Conservation (phyloP, 208 protist genomes). For the Acanthamoeba healyi region DNA sequence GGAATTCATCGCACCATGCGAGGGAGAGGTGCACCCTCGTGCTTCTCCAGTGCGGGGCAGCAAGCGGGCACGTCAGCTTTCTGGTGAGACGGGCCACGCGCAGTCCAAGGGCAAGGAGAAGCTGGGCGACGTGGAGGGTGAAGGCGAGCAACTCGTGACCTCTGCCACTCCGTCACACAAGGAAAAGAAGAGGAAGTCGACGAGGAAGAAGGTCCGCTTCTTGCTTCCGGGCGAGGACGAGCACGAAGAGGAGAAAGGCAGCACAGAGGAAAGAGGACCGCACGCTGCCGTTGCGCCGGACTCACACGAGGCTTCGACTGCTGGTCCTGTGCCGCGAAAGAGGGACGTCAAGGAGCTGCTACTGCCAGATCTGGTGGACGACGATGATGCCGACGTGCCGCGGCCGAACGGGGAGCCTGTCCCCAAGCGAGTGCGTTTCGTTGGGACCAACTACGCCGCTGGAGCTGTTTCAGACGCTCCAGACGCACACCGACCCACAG, state of each 20-base stretch:
- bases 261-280: not conserved
- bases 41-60: not conserved
- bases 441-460: too few relatives aligned
- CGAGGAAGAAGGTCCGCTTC: not conserved
- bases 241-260: not conserved
- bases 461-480: too few relatives aligned
- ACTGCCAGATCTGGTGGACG: too few relatives aligned
- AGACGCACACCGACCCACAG: too few relatives aligned
- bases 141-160: not conserved
- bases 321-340: too few relatives aligned
- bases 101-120: constrained; percentile 23
- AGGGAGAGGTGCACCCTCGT: not conserved
- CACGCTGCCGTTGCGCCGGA: too few relatives aligned
- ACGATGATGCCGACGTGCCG: too few relatives aligned
- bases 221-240: not conserved
- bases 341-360: too few relatives aligned
- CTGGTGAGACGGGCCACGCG: not conserved
- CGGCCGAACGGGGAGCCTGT: too few relatives aligned
- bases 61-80: not conserved
- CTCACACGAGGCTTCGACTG: too few relatives aligned
- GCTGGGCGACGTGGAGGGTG: not conserved
- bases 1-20: not conserved
- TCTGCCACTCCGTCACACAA: not conserved
- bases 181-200: not conserved
- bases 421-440: too few relatives aligned